Percentiles rank a stretch among this genome's conserved stretches.
Evolutionary conservation across 768 basidiomycete species (phyloP).

Genomic region (Udeniomyces megalosporus): DNA sequence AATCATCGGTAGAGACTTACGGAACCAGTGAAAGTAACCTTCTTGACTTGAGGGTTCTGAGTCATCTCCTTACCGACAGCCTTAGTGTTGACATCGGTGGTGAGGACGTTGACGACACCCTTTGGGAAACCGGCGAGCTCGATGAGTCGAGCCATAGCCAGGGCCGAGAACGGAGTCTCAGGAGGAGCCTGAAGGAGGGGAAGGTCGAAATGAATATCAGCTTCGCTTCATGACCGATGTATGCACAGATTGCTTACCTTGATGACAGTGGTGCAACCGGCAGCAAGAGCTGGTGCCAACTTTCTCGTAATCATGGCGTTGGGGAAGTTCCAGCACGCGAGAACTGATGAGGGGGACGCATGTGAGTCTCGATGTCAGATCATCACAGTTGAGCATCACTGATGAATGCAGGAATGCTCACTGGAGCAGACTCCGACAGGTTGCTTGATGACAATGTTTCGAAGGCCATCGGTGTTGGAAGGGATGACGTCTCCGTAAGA

Average conservation of each 20-base stretch:
- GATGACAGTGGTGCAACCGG: slow-evolving; percentile 78
- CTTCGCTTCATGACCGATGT: too few species aligned
- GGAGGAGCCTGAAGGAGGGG: slow-evolving; percentile 60
- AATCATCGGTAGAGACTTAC: neutral
- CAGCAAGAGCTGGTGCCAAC: slow-evolving; percentile 31
- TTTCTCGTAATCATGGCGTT: slow-evolving; percentile 26
- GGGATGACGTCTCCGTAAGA: slow-evolving; percentile 81
- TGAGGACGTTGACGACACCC: slow-evolving; percentile 88
- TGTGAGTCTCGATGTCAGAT: too few species aligned
- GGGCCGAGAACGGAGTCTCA: slow-evolving; percentile 82
- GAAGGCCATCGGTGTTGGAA: slow-evolving; percentile 46
- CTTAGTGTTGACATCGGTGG: slow-evolving; percentile 63
- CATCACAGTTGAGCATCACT: too few species aligned
- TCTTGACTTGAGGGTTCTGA: slow-evolving; percentile 67
- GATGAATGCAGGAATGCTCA: too few species aligned
- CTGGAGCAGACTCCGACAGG: slow-evolving; percentile 38
- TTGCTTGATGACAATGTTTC: slow-evolving; percentile 86
- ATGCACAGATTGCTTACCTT: too few species aligned
- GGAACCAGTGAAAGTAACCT: slow-evolving; percentile 83
- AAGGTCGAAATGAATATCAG: too few species aligned
- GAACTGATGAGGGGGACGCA: too few species aligned
- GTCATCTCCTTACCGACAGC: slow-evolving; percentile 93
- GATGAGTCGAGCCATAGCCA: slow-evolving; percentile 38
- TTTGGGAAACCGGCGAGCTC: slow-evolving; percentile 79
- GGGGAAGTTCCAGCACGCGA: slow-evolving; percentile 27